Percentiles rank a stretch among this genome's conserved stretches.
phyloP scores from a whole-genome alignment of 2,329 filamentous ascomycete genomes.

The Hysterium pulicare region DNA sequence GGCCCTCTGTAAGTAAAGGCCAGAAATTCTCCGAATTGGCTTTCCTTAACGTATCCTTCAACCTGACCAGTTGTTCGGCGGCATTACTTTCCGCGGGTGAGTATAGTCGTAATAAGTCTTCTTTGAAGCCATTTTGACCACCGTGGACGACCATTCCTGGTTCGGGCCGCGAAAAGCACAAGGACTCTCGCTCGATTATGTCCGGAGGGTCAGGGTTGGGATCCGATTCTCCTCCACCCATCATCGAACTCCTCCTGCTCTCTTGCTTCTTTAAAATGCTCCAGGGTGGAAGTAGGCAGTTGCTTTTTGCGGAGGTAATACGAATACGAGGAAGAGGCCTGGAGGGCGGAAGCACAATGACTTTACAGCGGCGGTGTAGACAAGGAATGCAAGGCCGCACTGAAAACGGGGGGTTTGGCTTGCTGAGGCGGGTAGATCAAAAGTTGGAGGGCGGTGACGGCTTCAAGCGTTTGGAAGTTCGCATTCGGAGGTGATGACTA shows the following conservation, averaged over 20 bases:
- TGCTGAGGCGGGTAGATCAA: not conserved
- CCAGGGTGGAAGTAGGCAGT: not conserved
- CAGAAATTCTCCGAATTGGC: conserved; percentile 61
- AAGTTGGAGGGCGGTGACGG: not conserved
- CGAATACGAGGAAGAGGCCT: not conserved
- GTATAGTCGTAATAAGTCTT: conserved; percentile 33
- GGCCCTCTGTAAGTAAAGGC: conserved; percentile 60
- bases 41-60: conserved; percentile 56
- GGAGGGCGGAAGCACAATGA: not conserved
- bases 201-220: conserved; percentile 32
- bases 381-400: not conserved
- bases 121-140: conserved; percentile 43
- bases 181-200: conserved; percentile 41
- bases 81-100: conserved; percentile 56
- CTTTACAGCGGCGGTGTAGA: not conserved
- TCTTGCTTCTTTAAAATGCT: not conserved
- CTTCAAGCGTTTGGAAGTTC: not conserved
- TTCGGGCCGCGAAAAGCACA: conserved; percentile 40
- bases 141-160: conserved; percentile 44
- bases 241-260: conserved; percentile 9
- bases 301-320: not conserved
- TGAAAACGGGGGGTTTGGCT: not conserved
- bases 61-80: conserved; percentile 55
- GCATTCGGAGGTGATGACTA: not conserved
- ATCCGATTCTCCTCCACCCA: conserved; percentile 25